Conservation (phyloP, 2,329 filamentous ascomycete species). For the Diaporthe velutina region DNA sequence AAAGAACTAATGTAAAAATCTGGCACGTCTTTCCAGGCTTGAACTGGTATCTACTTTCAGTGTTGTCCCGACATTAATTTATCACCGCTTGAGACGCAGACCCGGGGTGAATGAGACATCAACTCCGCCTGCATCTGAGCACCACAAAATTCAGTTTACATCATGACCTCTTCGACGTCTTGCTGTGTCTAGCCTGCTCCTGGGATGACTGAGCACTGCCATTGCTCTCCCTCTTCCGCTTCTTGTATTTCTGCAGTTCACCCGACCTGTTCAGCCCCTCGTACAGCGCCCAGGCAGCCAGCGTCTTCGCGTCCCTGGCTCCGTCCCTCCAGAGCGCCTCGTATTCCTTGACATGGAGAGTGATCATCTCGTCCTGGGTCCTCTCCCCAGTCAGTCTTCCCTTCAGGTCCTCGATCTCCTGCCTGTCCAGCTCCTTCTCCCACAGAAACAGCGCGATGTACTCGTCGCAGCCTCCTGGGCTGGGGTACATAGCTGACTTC, state of each 20-base stretch:
- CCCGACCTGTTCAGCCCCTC: constrained; percentile 53
- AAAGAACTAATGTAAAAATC: not conserved
- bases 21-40: not conserved
- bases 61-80: too few relatives aligned
- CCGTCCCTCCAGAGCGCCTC: constrained; percentile 69
- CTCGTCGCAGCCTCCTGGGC: constrained; percentile 72
- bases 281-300: constrained; percentile 71
- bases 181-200: not conserved
- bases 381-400: constrained; percentile 71
- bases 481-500: constrained; percentile 66
- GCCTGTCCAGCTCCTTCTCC: constrained; percentile 64
- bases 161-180: not conserved
- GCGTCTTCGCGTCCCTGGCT: constrained; percentile 69
- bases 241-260: not conserved
- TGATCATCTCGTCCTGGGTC: constrained; percentile 71
- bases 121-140: not conserved
- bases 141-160: not conserved
- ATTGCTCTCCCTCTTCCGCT: not conserved
- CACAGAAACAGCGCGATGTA: constrained; percentile 70
- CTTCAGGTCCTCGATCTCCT: constrained; percentile 65
- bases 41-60: not conserved
- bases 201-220: not conserved
- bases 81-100: not conserved
- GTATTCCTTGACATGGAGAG: constrained; percentile 69
- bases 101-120: too few relatives aligned